Evolutionary conservation across 257 asterid genomes (phyloP), one percentile per base, ranked within the genome.

Genomic region (Plantago major): DNA sequence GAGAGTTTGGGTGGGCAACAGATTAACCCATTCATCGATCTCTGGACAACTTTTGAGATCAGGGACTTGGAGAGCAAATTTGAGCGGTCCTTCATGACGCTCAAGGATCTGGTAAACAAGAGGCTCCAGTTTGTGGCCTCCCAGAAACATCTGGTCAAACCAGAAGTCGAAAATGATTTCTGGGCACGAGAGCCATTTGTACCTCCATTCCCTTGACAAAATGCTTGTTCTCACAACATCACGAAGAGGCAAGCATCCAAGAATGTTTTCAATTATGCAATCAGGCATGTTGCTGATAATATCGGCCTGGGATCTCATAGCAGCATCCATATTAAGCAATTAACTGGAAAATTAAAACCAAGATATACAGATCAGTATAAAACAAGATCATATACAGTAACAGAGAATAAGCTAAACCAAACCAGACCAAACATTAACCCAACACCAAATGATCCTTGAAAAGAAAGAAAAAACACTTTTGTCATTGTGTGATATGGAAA

Each of bases 171-270:
- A 69, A 9, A 60, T 54, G 19, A 66, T 53, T 2, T 69, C 60
- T 3, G 71, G 79, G 19, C 73, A 71, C 3, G 72, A 47, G 11
- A 65, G 58, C 73, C 79, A 74, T 48, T 74, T 74, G 62, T 50
- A 66, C 49, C 75, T 57, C 75, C 79, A 74, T 58, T 74, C 79
- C 52, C 62, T 48, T 1, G 79, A 69, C 65, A 69, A 60, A 57
- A 74, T 65, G 57, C 79, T 69, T 10, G 79, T 74, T 30, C 71
- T 69, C 11, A 69, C 79, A 0, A 58, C 53, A 11, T 74, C 72
- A 11, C 71, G 71, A 16, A 69, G 54, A 42, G 72, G 74, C 65
- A 74, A 64, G 67, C 69, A 60, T 33, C 66, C 66, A 13, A 69
- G 66, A 43, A 74, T 74, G 59, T 45, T 55, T 37, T 65, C 75